These are phyloP conservation scores for Aspergillus hiratsukae DNA, from an alignment of 2,329 filamentous ascomycete species.

Conservation along the genomic window DNA sequence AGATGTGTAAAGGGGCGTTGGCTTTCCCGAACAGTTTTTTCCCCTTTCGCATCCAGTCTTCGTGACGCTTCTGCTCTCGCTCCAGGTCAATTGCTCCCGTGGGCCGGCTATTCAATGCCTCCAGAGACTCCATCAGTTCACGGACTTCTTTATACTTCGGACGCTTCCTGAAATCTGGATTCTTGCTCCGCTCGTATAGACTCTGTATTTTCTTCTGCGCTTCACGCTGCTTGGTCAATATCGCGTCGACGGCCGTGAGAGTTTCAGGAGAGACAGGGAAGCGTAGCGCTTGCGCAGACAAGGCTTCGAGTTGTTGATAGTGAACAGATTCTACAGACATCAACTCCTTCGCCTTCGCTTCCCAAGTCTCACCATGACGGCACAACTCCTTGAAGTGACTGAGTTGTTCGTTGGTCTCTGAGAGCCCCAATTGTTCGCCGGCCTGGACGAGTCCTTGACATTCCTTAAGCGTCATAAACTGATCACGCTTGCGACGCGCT, in stretches of 20 bases:
- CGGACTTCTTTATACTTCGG: conserved; percentile 88
- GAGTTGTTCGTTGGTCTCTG: conserved; percentile 75
- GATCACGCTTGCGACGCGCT: conserved; percentile 62
- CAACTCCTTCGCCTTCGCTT: conserved; percentile 85
- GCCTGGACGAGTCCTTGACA: conserved; percentile 74
- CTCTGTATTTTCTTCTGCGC: conserved; percentile 83
- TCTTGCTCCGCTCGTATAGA: conserved; percentile 71
- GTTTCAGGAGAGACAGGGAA: conserved; percentile 82
- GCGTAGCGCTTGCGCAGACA: conserved; percentile 74
- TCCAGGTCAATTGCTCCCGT: conserved; percentile 87
- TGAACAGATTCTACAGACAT: conserved; percentile 89
- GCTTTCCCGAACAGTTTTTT: conserved; percentile 98
- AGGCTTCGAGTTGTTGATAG: conserved; percentile 87
- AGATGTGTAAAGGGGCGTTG: conserved; percentile 91
- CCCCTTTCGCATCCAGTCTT: conserved; percentile 98
- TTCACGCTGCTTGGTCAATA: conserved; percentile 91
- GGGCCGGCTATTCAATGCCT: conserved; percentile 88
- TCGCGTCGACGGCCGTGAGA: conserved; percentile 77
- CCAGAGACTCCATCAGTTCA: conserved; percentile 79
- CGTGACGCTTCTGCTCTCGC: conserved; percentile 87
- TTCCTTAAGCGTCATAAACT: conserved; percentile 69
- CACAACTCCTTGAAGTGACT: conserved; percentile 71
- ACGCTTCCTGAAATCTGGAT: conserved; percentile 69
- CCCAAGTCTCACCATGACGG: conserved; percentile 77
- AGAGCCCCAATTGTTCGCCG: conserved; percentile 71